Evolutionary conservation across 148 eudicot species (phyloP).

Genomic region (Camellia granthamiana): DNA sequence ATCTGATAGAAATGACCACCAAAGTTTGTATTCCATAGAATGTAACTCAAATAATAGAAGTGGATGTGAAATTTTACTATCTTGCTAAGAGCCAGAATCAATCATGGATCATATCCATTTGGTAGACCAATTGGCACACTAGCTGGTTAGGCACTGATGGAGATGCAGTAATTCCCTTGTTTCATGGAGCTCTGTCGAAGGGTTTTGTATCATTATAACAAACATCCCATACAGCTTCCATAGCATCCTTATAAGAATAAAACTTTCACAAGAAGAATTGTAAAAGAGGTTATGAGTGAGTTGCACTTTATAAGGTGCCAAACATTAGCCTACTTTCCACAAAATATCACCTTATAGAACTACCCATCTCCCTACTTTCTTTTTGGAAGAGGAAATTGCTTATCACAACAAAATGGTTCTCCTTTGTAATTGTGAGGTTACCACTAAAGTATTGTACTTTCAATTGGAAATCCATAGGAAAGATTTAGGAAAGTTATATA

Average conservation of each 20-base stretch:
- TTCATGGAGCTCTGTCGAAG: slow-evolving; percentile 88
- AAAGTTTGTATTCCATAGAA: background rate
- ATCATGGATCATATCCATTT: background rate
- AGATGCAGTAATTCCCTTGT: slow-evolving; percentile 12
- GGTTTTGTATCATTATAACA: slow-evolving; percentile 92
- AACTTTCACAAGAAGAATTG: too few species aligned
- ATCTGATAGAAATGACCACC: background rate
- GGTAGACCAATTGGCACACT: background rate
- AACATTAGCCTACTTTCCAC: too few species aligned
- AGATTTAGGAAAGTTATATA: too few species aligned
- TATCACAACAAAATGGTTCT: too few species aligned
- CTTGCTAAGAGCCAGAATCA: background rate
- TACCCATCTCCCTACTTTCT: too few species aligned
- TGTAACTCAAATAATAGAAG: background rate
- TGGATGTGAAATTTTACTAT: background rate
- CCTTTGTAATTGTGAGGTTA: too few species aligned
- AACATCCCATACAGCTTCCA: slow-evolving; percentile 92
- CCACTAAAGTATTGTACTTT: too few species aligned
- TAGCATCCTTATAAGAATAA: slow-evolving; percentile 82
- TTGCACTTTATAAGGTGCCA: too few species aligned
- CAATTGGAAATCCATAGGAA: too few species aligned
- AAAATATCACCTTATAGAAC: too few species aligned
- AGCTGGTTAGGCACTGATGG: background rate
- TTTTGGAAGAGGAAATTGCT: too few species aligned
- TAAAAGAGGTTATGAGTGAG: too few species aligned